A percentile compares a stretch with the other conserved stretches of the same genome.
phyloP scores from a whole-genome alignment of 805 yeast species.

The Yarrowia hollandica region DNA sequence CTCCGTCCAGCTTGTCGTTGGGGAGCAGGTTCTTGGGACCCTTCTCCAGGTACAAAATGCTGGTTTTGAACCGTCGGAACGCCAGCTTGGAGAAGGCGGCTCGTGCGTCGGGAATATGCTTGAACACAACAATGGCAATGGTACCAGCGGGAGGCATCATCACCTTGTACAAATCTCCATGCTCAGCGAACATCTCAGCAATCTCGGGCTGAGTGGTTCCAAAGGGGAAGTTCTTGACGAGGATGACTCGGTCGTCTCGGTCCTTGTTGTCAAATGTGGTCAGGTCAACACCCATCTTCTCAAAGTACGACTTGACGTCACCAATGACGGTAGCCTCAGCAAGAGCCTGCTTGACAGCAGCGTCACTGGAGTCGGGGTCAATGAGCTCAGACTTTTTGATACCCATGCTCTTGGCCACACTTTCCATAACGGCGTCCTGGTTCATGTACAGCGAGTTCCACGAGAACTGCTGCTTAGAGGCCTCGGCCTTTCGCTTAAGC shows the following conservation, averaged over 20 bases:
- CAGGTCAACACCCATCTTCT: constrained; percentile 79
- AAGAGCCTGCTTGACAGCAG: constrained; percentile 94
- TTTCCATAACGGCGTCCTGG: constrained; percentile 85
- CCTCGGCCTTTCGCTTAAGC: constrained; percentile 77
- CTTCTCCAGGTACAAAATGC: constrained; percentile 86
- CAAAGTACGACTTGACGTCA: constrained; percentile 85
- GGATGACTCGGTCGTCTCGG: constrained; percentile 74
- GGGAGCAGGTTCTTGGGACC: constrained; percentile 85
- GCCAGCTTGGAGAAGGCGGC: constrained; percentile 86
- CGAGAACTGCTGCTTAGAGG: constrained; percentile 81
- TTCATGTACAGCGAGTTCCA: constrained; percentile 95
- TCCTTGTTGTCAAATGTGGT: constrained; percentile 63
- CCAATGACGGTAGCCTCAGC: constrained; percentile 97
- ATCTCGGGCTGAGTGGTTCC: constrained; percentile 81
- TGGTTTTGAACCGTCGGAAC: constrained; percentile 81
- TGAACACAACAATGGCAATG: constrained; percentile 87
- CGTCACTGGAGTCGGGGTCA: constrained; percentile 80
- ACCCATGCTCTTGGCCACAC: constrained; percentile 84
- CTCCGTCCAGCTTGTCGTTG: constrained; percentile 42
- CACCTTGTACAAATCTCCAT: constrained; percentile 76
- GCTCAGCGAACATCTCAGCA: constrained; percentile 74
- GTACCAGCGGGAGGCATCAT: constrained; percentile 97
- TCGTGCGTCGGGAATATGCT: constrained; percentile 80
- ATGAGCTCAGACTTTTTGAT: constrained; percentile 77
- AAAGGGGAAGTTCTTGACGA: constrained; percentile 87